A percentile compares a stretch with the other conserved stretches of the same genome.
Conservation (phyloP, 2,329 filamentous ascomycete species). For the Pezicula neosporulosa region DNA sequence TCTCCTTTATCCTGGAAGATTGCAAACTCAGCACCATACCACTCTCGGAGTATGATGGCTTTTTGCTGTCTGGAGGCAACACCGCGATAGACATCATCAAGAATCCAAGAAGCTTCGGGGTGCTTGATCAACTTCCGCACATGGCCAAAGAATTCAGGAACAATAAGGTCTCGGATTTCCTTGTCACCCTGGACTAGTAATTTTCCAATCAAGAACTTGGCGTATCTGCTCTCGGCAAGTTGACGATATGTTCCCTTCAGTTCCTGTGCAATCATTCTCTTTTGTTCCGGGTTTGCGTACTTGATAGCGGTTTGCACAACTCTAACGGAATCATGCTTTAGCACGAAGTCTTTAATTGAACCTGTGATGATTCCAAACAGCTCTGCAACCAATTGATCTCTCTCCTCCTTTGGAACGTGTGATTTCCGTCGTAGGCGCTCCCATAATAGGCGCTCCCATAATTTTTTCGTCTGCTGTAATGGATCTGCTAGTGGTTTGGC, state of each 20-base stretch:
- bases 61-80: constrained; percentile 86
- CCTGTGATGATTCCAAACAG: constrained; percentile 90
- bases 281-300: constrained; percentile 82
- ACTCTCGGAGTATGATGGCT: constrained; percentile 80
- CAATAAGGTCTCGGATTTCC: constrained; percentile 82
- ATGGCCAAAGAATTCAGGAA: constrained; percentile 92
- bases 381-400: constrained; percentile 82
- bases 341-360: constrained; percentile 88
- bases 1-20: constrained; percentile 64
- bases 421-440: constrained; percentile 90
- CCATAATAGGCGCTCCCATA: constrained; percentile 97
- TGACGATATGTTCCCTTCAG: constrained; percentile 80
- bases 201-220: constrained; percentile 96
- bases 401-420: constrained; percentile 85
- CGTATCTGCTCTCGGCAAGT: constrained; percentile 91
- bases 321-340: constrained; percentile 97
- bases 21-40: constrained; percentile 93
- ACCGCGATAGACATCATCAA: constrained; percentile 93
- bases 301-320: constrained; percentile 97
- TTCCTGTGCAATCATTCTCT: constrained; percentile 82
- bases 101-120: constrained; percentile 93
- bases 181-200: constrained; percentile 87
- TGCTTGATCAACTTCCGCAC: constrained; percentile 94
- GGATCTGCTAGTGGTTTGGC: constrained; percentile 91
- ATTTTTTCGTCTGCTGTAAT: constrained; percentile 85